Evolutionary conservation across 2,329 filamentous ascomycete species (phyloP).

Genomic region (Exophiala oligosperma): DNA sequence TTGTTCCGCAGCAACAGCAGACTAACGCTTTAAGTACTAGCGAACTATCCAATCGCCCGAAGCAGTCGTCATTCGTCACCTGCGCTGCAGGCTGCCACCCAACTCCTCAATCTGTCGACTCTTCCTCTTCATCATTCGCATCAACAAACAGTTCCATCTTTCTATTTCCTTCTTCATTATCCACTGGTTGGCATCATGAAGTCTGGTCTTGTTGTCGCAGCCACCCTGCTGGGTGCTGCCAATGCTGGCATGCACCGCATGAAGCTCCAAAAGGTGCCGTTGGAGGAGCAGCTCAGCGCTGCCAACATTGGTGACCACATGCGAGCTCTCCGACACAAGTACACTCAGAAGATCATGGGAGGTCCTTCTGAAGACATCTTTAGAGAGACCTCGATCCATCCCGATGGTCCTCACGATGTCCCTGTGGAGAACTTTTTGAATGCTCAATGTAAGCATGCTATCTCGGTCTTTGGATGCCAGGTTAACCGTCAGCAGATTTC

Average conservation of each 20-base stretch:
- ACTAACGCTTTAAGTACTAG: neutral
- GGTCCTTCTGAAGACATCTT: slow-evolving; percentile 76
- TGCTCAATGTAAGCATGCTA: slow-evolving; percentile 83
- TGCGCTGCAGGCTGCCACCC: slow-evolving; percentile 13
- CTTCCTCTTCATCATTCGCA: slow-evolving; percentile 9
- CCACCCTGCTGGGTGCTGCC: slow-evolving; percentile 77
- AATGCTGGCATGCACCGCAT: slow-evolving; percentile 90
- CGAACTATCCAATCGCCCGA: neutral
- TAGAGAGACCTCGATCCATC: slow-evolving; percentile 67
- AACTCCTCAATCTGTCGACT: slow-evolving; percentile 10
- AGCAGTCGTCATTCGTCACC: neutral
- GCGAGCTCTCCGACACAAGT: slow-evolving; percentile 84
- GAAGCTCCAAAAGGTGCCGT: slow-evolving; percentile 94
- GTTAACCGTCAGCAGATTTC: slow-evolving; percentile 66
- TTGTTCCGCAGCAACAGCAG: neutral
- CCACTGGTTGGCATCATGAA: slow-evolving; percentile 64
- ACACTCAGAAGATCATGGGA: slow-evolving; percentile 97
- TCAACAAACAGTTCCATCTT: slow-evolving; percentile 24
- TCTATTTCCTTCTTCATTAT: slow-evolving; percentile 14
- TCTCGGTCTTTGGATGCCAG: neutral
- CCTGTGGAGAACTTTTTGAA: slow-evolving; percentile 98
- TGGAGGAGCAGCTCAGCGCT: slow-evolving; percentile 82
- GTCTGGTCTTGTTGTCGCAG: slow-evolving; percentile 74
- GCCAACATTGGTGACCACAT: slow-evolving; percentile 80
- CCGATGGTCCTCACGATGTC: slow-evolving; percentile 69